phyloP scores from a whole-genome alignment of 768 basidiomycete genomes.

The Roridomyces roridus region DNA sequence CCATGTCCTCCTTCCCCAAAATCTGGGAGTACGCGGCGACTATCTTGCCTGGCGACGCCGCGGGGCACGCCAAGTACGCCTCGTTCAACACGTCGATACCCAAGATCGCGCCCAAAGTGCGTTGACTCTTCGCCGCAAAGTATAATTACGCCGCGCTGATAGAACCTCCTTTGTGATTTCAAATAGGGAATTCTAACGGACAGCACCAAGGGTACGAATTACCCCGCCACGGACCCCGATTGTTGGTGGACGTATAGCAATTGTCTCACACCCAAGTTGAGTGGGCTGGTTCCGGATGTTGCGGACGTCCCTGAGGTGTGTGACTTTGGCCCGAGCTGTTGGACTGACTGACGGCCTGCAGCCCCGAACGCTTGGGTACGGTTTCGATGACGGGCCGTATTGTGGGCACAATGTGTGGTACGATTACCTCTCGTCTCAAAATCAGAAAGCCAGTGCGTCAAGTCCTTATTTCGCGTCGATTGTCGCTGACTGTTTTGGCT shows the following conservation, averaged over 20 bases:
- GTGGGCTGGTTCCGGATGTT: constrained; percentile 35
- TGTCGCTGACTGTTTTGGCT: no score
- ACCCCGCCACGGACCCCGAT: constrained; percentile 38
- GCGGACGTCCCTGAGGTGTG: constrained; percentile 35
- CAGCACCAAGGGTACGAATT: constrained; percentile 2
- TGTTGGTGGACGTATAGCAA: constrained; percentile 40
- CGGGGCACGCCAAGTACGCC: constrained; percentile 6
- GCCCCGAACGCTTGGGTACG: constrained; percentile 63
- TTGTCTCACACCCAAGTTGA: constrained; percentile 40
- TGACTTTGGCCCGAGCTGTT: background rate
- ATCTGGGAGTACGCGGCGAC: constrained; percentile 2
- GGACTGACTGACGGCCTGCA: constrained; percentile 22
- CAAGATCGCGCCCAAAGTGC: constrained; percentile 6
- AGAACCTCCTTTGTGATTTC: background rate
- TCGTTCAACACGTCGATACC: constrained; percentile 10
- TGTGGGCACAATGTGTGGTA: constrained; percentile 71
- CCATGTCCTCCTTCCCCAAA: constrained; percentile 2
- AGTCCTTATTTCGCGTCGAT: background rate
- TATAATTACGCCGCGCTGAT: no score
- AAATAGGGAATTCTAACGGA: background rate
- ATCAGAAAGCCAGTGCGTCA: constrained; percentile 66
- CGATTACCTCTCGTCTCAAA: constrained; percentile 52
- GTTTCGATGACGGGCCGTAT: constrained; percentile 71
- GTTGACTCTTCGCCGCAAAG: constrained; percentile 3
- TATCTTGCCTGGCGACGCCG: constrained; percentile 9